phyloP scores from a whole-genome alignment of 305 asterid species.

The Solanum hybrid region DNA sequence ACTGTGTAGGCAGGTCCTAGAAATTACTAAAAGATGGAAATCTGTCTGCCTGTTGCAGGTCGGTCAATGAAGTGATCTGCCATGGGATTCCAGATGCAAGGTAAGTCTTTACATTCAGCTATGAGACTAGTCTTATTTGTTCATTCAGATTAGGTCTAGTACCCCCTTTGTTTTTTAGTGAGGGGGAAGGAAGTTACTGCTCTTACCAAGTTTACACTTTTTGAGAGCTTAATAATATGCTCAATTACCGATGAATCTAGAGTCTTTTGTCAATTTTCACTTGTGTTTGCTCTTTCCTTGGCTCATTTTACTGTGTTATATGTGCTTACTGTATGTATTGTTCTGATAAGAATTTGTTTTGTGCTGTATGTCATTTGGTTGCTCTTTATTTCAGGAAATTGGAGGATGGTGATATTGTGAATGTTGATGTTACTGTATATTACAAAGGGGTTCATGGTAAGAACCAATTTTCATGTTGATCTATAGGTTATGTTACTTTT shows the following conservation, averaged over 20 bases:
- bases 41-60: constrained; percentile 42
- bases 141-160: not conserved
- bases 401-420: constrained; percentile 95
- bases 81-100: constrained; percentile 99
- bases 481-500: not conserved
- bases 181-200: not conserved
- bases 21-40: constrained; percentile 13
- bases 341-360: not conserved
- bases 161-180: not conserved
- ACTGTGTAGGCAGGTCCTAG: constrained; percentile 3
- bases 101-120: constrained; percentile 30
- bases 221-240: not conserved
- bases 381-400: constrained; percentile 55
- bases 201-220: not conserved
- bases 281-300: not conserved
- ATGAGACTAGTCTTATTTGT: not conserved
- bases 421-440: constrained; percentile 80
- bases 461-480: not conserved
- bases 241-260: not conserved
- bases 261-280: not conserved
- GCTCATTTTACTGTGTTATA: not conserved
- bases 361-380: not conserved
- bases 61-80: constrained; percentile 95
- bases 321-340: not conserved
- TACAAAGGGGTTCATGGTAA: constrained; percentile 95